phyloP scores from a whole-genome alignment of 306 rosid species.

The Lagenaria siceraria region DNA sequence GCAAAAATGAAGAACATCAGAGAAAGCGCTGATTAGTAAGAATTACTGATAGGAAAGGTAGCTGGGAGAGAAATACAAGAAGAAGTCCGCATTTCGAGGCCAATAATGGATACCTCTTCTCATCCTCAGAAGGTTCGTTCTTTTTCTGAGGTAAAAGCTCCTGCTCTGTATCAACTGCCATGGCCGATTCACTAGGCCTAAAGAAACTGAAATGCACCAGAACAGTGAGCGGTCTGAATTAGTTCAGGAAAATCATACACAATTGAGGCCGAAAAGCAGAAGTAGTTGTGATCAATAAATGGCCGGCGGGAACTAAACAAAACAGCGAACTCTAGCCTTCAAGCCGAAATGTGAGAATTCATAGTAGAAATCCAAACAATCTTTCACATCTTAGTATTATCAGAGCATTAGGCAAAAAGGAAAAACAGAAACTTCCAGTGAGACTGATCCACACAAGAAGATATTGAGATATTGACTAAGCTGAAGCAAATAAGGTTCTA shows the following conservation, averaged over 20 bases:
- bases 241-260: neutral
- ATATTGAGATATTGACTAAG: neutral
- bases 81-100: neutral
- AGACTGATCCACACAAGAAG: neutral
- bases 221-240: neutral
- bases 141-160: slow-evolving; percentile 38
- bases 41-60: neutral
- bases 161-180: slow-evolving; percentile 38
- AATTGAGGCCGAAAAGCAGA: neutral
- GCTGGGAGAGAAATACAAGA: neutral
- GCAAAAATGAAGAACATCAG: neutral
- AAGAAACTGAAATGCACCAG: neutral
- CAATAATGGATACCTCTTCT: slow-evolving; percentile 44
- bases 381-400: neutral
- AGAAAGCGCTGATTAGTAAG: neutral
- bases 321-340: neutral
- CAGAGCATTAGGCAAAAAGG: neutral
- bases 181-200: slow-evolving; percentile 9
- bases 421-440: neutral
- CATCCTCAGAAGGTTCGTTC: slow-evolving; percentile 68
- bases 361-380: neutral
- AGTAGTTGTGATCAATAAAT: neutral
- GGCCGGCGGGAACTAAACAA: neutral
- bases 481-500: neutral
- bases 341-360: neutral